A percentile compares a stretch with the other conserved stretches of the same genome.
Evolutionary conservation across 257 asterid genomes (phyloP).

Genomic region (Solanum bulbocastanum): DNA sequence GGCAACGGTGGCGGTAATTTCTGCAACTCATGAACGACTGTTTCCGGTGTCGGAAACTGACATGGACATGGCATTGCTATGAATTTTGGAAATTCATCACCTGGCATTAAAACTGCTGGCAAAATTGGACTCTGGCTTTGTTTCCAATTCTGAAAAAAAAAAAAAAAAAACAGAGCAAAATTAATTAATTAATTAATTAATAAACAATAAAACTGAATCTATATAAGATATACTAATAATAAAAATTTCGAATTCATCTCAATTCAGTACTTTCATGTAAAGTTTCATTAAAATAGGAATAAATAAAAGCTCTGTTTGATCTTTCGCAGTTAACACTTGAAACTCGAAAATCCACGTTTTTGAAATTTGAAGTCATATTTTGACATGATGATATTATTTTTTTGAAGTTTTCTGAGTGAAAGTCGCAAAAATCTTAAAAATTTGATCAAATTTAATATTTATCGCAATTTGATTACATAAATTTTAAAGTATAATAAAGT

Average conservation of each 20-base stretch:
- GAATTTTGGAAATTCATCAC: constrained; percentile 52
- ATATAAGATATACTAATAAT: neutral
- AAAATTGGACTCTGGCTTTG: constrained; percentile 36
- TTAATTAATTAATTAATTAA: neutral
- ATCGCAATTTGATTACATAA: too few species aligned
- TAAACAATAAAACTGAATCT: neutral
- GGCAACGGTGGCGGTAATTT: constrained; percentile 24
- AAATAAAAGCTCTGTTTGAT: too few species aligned
- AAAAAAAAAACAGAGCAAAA: neutral
- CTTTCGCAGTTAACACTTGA: too few species aligned
- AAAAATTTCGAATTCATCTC: neutral
- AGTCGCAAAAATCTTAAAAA: too few species aligned
- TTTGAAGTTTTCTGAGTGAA: too few species aligned
- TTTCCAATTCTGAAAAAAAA: constrained; percentile 29
- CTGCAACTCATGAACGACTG: constrained; percentile 18
- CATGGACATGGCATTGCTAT: constrained; percentile 67
- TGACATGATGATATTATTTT: too few species aligned
- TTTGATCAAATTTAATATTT: too few species aligned
- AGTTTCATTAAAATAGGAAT: too few species aligned
- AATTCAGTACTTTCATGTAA: too few species aligned
- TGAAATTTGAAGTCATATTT: too few species aligned
- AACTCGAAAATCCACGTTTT: too few species aligned
- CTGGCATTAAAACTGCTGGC: constrained; percentile 82
- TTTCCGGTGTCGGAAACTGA: constrained; percentile 24
- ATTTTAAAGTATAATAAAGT: neutral